Evolutionary conservation across 345 rosid genomes (phyloP), one percentile per base, ranked within the genome.

Genomic region (Punica granatum): DNA sequence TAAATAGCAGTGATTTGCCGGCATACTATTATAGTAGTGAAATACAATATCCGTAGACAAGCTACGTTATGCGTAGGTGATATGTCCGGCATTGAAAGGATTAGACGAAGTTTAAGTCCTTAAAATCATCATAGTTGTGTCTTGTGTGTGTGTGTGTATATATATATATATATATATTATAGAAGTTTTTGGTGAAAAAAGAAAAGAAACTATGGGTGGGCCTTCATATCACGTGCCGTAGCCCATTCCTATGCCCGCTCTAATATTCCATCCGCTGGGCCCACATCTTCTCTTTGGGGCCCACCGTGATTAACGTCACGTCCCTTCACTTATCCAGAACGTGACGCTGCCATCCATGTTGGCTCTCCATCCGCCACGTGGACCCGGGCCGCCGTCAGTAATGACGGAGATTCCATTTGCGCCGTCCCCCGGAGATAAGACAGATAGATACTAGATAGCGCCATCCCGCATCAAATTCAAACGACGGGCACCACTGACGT

Each of bases 241-340:
- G 48, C 48, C 48, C 48, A 43, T 43, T 43, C 7, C 51, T 5
- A n/a, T n/a, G n/a, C n/a, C n/a, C 0, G 53, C 53, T 46, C 19
- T 46, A 46, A 18, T 19, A 46, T 46, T 46, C 23, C 53, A 8
- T 46, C 53, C 19, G 53, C 1, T 46, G 48, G 48, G 48, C 48
- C 48, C 48, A 43, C 48, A 13, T 43, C 3, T 18, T 12, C 48
- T n/a, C 16, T 43, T 43, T 43, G 58, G 58, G 28, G 28, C 58
- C 58, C 58, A 51, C 58, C n/a, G 16, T 9, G 21, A 25, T 25
- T 19, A 1, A 19, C 54, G 54, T 51, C 58, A n/a, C 58, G 13
- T 23, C 58, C 58, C 58, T n/a, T 51, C 28, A 23, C 58, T 51
- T 51, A 51, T 51, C 58, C n/a, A n/a, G 25, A 51, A 51, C 58